Conservation (phyloP, 352 stramenopile genomes). For the Phytophthora meadii region DNA sequence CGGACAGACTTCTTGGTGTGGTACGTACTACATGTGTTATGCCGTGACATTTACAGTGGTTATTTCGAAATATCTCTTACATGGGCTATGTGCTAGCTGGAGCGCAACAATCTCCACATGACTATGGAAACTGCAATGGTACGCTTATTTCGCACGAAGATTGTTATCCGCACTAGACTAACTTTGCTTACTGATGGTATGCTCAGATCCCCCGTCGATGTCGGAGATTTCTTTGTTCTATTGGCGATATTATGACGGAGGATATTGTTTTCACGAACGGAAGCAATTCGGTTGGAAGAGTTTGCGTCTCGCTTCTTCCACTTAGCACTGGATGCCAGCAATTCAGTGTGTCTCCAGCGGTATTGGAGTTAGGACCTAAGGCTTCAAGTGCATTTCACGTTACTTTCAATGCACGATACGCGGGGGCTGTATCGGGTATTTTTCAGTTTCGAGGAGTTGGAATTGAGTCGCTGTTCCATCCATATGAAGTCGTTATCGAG, state of each 20-base stretch:
- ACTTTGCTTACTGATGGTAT: constrained; percentile 3
- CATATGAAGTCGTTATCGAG: constrained; percentile 88
- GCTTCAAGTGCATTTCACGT: constrained; percentile 72
- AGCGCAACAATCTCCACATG: constrained; percentile 34
- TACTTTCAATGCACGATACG: constrained; percentile 63
- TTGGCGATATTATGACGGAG: constrained; percentile 78
- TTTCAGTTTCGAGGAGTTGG: constrained; percentile 88
- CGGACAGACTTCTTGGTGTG: constrained; percentile 21
- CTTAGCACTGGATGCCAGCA: constrained; percentile 87
- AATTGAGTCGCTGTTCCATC: constrained; percentile 62
- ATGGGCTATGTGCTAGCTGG: constrained; percentile 16
- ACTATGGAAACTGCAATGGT: constrained; percentile 41
- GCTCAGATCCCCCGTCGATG: constrained; percentile 64
- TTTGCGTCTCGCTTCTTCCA: constrained; percentile 83
- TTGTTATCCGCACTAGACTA: background rate
- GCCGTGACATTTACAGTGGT: background rate
- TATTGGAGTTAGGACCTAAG: constrained; percentile 72
- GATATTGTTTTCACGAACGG: constrained; percentile 82
- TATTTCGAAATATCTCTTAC: constrained; percentile 9
- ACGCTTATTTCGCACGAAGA: background rate
- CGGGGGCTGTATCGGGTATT: constrained; percentile 78
- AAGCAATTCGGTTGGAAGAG: constrained; percentile 57
- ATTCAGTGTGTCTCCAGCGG: constrained; percentile 77
- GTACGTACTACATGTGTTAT: constrained; percentile 17
- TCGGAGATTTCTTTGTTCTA: constrained; percentile 70